Percentiles rank a stretch among this genome's conserved stretches.
Conservation (phyloP, 2,329 filamentous ascomycete genomes). For the Xylaria sp. region DNA sequence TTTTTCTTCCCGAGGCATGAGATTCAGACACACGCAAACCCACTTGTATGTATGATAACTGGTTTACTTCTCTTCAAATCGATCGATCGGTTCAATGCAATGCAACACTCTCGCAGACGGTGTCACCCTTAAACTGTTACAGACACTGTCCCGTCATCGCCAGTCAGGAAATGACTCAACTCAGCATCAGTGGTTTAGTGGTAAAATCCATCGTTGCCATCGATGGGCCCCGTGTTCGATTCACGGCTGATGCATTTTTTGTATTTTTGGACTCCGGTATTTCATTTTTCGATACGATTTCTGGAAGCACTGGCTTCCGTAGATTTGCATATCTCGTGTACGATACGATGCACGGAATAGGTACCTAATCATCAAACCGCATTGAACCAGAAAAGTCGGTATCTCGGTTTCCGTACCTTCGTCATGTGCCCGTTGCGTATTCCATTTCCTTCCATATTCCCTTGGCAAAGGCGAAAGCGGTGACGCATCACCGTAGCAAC, state of each 20-base stretch:
- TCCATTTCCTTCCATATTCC: too few relatives aligned
- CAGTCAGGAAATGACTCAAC: background rate
- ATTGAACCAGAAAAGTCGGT: too few relatives aligned
- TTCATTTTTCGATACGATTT: background rate
- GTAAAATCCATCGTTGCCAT: constrained; percentile 51
- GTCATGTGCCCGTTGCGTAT: too few relatives aligned
- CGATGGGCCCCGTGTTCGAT: constrained; percentile 45
- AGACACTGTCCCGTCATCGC: background rate
- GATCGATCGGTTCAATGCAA: too few relatives aligned
- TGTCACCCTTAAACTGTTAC: background rate
- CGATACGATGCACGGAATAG: background rate
- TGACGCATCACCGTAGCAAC: too few relatives aligned
- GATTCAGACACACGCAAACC: background rate
- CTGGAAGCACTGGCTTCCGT: background rate
- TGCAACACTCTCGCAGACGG: background rate
- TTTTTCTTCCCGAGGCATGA: background rate
- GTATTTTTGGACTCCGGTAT: background rate
- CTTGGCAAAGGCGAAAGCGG: too few relatives aligned
- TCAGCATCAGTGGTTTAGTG: constrained; percentile 31
- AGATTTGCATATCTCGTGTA: background rate
- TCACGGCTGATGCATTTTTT: constrained; percentile 35
- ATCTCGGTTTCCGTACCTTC: too few relatives aligned
- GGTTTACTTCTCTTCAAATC: background rate
- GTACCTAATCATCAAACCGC: too few relatives aligned
- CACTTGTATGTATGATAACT: background rate